These are phyloP conservation scores for Claviceps sp. DNA, from an alignment of 2,329 filamentous ascomycete genomes.

Conservation along the genomic window DNA sequence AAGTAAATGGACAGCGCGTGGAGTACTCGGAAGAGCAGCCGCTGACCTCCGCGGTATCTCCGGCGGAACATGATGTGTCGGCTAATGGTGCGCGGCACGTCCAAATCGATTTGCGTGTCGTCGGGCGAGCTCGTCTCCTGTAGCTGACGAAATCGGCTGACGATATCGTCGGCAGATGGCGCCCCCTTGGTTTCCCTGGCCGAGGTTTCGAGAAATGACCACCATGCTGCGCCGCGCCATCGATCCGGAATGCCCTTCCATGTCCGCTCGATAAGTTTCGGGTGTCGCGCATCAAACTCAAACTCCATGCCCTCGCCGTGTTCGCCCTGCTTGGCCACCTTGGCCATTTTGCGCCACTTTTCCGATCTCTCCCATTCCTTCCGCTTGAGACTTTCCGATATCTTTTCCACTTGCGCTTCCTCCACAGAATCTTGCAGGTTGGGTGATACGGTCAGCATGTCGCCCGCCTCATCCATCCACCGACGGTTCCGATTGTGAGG, in stretches of 20 bases:
- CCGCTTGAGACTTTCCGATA: slow-evolving; percentile 42
- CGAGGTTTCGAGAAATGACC: slow-evolving; percentile 73
- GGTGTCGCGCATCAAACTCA: slow-evolving; percentile 69
- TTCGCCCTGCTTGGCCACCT: slow-evolving; percentile 34
- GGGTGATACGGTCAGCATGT: slow-evolving; percentile 49
- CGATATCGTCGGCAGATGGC: slow-evolving; percentile 57
- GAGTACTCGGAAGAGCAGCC: slow-evolving; percentile 80
- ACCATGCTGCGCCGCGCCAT: slow-evolving; percentile 90
- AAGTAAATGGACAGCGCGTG: slow-evolving; percentile 88
- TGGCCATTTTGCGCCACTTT: slow-evolving; percentile 57
- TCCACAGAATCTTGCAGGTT: slow-evolving; percentile 43
- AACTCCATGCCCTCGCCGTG: slow-evolving; percentile 49
- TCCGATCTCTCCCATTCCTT: slow-evolving; percentile 51
- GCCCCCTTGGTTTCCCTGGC: slow-evolving; percentile 50
- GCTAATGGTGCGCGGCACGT: slow-evolving; percentile 89
- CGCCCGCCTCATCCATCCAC: slow-evolving; percentile 52
- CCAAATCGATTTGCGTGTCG: slow-evolving; percentile 92
- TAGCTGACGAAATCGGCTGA: slow-evolving; percentile 57
- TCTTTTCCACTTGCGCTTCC: slow-evolving; percentile 38
- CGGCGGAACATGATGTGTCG: slow-evolving; percentile 94
- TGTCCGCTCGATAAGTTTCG: slow-evolving; percentile 79
- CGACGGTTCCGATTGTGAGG: slow-evolving; percentile 48
- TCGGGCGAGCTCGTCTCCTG: slow-evolving; percentile 68
- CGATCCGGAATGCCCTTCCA: slow-evolving; percentile 98
- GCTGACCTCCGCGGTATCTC: slow-evolving; percentile 82